A percentile compares a stretch with the other conserved stretches of the same genome.
These are phyloP conservation scores for Primulina tabacum DNA, from an alignment of 257 asterid genomes.

Conservation along the genomic window DNA sequence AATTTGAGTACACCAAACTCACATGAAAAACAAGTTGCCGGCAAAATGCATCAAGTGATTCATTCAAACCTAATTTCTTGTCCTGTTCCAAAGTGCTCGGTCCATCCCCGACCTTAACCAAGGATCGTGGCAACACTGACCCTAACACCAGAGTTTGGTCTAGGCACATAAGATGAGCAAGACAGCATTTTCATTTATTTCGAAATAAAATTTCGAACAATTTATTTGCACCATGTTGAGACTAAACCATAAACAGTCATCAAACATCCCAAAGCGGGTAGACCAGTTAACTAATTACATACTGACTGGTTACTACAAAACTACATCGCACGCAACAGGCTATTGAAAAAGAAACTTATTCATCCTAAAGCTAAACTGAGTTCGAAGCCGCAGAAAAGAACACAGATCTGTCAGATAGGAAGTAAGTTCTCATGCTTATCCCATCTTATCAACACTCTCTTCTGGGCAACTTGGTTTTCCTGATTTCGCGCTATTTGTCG, in stretches of 20 bases:
- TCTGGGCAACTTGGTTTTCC: slow-evolving; percentile 24
- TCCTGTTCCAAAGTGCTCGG: no score
- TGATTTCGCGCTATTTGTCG: slow-evolving; percentile 28
- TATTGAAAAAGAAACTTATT: no score
- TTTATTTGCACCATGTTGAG: neutral
- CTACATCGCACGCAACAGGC: neutral
- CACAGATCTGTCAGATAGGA: neutral
- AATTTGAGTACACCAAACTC: no score
- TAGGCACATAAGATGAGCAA: neutral
- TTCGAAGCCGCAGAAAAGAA: no score
- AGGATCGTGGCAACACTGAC: no score
- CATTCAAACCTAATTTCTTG: no score
- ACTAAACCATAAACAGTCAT: neutral
- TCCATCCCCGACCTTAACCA: no score
- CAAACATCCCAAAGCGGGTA: neutral
- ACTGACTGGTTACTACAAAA: neutral
- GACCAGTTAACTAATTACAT: neutral
- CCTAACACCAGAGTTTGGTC: no score
- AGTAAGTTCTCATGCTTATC: slow-evolving; percentile 11
- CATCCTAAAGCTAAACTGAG: no score
- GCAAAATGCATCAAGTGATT: no score
- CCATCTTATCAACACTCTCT: slow-evolving; percentile 31
- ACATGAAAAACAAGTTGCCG: no score
- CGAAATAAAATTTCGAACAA: neutral
- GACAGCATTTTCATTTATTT: neutral